Evolutionary conservation across 768 basidiomycete genomes (phyloP), one percentile per base, ranked within the genome.

Genomic region (Suillus paluster): DNA sequence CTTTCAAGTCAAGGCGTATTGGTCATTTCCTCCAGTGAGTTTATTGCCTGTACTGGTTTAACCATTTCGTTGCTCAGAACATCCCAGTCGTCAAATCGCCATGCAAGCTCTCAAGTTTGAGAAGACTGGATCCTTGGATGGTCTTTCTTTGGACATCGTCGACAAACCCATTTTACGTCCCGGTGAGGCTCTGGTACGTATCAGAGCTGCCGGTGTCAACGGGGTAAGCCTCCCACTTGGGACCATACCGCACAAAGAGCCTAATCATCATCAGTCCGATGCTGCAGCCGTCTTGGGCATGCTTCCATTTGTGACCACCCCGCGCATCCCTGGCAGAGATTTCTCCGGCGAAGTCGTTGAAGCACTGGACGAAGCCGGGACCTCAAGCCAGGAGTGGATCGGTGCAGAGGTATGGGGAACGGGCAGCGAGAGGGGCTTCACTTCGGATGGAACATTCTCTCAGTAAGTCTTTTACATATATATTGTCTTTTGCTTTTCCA

Each of bases 341-440:
- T 77, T 77, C 41, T 77, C 75, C 1, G 75, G 75, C 0, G 69
- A 77, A n/a, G 72, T 76, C 33, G 68, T 72, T 12, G 73, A 76
- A 38, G 76, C 73, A 1, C 41, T 71, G 53, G 71, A 76, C 23
- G 59, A 68, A 4, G 27, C 61, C 1, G 75, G 74, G 9, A 50
- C 58, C 4, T 36, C 66, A 0, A 58, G 64, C 2, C 48, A 61
- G 3, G 7, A 63, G 5, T 76, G 75, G 75, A 52, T 72, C 1
- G 75, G 72, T 46, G 62, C 68, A 34, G 62, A 77, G 0, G 76
- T 76, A 3, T 76, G 75, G 75, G 76, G 75, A 34, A 77, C 75
- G 0, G 76, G 75, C 33, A 49, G 76, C 27, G 64, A 69, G 5
- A 61, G 76, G 19, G 75, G 75, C 15, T 76, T 77, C 52, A 68